phyloP scores from a whole-genome alignment of 305 asterid genomes.

The Rubia balearica region DNA sequence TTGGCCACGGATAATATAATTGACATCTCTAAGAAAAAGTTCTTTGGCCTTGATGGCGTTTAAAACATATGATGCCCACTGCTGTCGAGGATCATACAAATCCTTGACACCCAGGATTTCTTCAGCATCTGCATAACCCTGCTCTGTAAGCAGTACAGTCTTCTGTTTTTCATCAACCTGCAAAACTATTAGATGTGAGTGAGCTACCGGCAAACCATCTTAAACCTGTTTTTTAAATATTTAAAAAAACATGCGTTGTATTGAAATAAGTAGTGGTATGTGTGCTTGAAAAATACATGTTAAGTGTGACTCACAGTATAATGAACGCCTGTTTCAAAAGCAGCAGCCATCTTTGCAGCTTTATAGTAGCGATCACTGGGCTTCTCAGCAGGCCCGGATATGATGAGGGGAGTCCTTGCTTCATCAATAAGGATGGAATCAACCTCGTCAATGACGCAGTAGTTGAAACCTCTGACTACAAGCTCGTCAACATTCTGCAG shows the following conservation, averaged over 20 bases:
- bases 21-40: slow-evolving; percentile 91
- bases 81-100: slow-evolving; percentile 95
- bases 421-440: slow-evolving; percentile 96
- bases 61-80: slow-evolving; percentile 93
- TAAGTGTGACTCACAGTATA: slow-evolving; percentile 57
- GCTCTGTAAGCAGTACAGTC: slow-evolving; percentile 77
- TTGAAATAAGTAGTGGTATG: too few species aligned
- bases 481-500: slow-evolving; percentile 92
- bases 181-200: slow-evolving; percentile 19
- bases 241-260: too few species aligned
- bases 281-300: neutral
- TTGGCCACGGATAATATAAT: slow-evolving; percentile 87
- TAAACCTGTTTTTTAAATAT: too few species aligned
- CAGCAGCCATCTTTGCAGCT: slow-evolving; percentile 92
- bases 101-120: slow-evolving; percentile 91
- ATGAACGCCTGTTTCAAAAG: slow-evolving; percentile 84
- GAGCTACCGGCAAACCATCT: neutral
- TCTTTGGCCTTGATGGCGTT: slow-evolving; percentile 94
- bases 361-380: slow-evolving; percentile 93
- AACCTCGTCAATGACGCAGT: slow-evolving; percentile 97
- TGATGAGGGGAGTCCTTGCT: slow-evolving; percentile 98
- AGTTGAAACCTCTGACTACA: slow-evolving; percentile 79
- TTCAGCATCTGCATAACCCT: slow-evolving; percentile 97
- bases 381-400: slow-evolving; percentile 94
- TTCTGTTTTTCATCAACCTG: slow-evolving; percentile 99